Percentiles rank a stretch among this genome's conserved stretches.
These are phyloP conservation scores for Mycocentrospora acerina DNA, from an alignment of 2,329 filamentous ascomycete genomes.

Conservation along the genomic window DNA sequence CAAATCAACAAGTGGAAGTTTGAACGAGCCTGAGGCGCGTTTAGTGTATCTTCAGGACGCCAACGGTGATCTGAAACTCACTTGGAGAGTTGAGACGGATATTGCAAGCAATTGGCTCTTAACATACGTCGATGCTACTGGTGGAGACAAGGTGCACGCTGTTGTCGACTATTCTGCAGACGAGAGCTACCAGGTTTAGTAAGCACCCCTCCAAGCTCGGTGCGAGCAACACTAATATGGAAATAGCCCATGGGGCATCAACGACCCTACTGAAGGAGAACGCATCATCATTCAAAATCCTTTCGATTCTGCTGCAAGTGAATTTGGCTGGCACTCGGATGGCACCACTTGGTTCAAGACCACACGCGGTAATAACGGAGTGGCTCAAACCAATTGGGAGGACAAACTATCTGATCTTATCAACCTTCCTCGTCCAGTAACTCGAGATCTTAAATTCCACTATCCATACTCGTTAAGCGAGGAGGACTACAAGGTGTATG, in stretches of 20 bases:
- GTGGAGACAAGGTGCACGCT: constrained; percentile 49
- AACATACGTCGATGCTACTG: constrained; percentile 56
- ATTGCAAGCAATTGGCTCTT: constrained; percentile 58
- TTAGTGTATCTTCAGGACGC: constrained; percentile 54
- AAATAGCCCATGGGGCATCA: constrained; percentile 51
- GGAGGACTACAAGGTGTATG: constrained; percentile 41
- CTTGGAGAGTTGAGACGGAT: constrained; percentile 61
- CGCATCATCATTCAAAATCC: constrained; percentile 52
- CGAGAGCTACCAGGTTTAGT: constrained; percentile 57
- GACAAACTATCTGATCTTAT: constrained; percentile 43
- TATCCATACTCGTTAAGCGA: constrained; percentile 26
- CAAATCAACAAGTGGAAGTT: constrained; percentile 44
- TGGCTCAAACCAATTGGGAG: constrained; percentile 54
- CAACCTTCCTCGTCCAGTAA: constrained; percentile 53
- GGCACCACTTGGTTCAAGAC: constrained; percentile 52
- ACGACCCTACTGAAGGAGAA: constrained; percentile 54
- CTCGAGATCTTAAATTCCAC: constrained; percentile 46
- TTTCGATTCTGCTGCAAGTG: constrained; percentile 49
- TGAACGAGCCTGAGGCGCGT: constrained; percentile 55
- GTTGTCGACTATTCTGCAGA: constrained; percentile 59
- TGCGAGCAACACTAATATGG: too few species aligned
- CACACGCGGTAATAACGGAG: constrained; percentile 60
- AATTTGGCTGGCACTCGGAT: constrained; percentile 56
- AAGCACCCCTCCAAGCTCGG: constrained; percentile 24
- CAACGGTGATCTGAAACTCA: constrained; percentile 51